These are phyloP conservation scores for Tylopilus sp. DNA, from an alignment of 1,284 basidiomycete species.

Conservation along the genomic window DNA sequence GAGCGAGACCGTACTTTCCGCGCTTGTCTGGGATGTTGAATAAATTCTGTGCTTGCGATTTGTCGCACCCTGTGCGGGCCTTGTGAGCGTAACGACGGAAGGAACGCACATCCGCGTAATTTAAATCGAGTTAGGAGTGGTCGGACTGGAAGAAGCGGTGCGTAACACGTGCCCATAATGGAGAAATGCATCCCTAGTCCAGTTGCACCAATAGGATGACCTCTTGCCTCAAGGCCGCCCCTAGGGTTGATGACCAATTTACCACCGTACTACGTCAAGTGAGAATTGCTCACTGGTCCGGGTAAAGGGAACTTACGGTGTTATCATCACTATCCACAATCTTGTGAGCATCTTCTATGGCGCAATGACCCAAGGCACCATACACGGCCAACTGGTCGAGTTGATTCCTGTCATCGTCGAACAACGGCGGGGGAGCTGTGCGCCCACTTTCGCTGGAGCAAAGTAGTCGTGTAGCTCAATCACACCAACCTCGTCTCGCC, in stretches of 20 bases:
- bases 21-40: slow-evolving; percentile 59
- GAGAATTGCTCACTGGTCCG: neutral
- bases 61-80: slow-evolving; percentile 56
- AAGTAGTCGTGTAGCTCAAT: slow-evolving; percentile 88
- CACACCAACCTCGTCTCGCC: slow-evolving; percentile 73
- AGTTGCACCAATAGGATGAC: slow-evolving; percentile 79
- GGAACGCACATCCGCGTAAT: slow-evolving; percentile 53
- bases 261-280: slow-evolving; percentile 60
- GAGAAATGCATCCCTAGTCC: slow-evolving; percentile 86
- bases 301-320: slow-evolving; percentile 46
- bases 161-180: slow-evolving; percentile 57
- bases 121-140: slow-evolving; percentile 48
- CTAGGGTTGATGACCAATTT: slow-evolving; percentile 86
- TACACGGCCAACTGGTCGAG: slow-evolving; percentile 67
- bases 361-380: slow-evolving; percentile 73
- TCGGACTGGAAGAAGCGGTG: neutral
- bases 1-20: slow-evolving; percentile 75
- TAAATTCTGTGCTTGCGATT: slow-evolving; percentile 74
- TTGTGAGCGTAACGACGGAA: neutral
- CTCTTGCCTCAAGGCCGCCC: slow-evolving; percentile 82
- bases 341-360: slow-evolving; percentile 66
- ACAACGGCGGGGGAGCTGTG: no score
- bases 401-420: neutral
- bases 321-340: slow-evolving; percentile 77
- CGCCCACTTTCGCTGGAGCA: slow-evolving; percentile 66